Evolutionary conservation across 2,329 filamentous ascomycete species (phyloP), one percentile per base, ranked within the genome.

Genomic region (Curvularia sp.): DNA sequence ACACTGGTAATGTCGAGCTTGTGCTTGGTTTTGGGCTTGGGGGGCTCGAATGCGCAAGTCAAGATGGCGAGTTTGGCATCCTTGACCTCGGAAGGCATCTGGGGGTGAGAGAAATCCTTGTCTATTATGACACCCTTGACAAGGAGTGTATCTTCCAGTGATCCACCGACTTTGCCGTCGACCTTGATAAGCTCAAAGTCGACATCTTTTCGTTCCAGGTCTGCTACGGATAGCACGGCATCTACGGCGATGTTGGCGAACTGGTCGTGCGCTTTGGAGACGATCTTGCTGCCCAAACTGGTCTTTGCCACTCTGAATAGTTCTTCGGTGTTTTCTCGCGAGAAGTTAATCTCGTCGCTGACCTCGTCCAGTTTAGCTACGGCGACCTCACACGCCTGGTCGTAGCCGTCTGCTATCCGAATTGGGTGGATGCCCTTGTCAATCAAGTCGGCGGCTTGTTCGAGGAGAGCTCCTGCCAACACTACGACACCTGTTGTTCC

Each of bases 371-470:
- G 85, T 81, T 97, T 91, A 28, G 89, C 88, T 55, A 98, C 91
- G 42, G 95, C 95, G 70, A 98, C 94, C 78, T 99, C 96, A 77
- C 96, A 99, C 56, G 95, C 95, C 74, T 96, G 89, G 77, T 99
- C 95, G 81, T 97, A 99, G 52, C 95, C 95, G 79, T 99, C 95
- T 66, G 96, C 96, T 80, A 99, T 98, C 70, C 96, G 86, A 78
- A 99, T 99, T 61, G 95, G 95, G 81, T 99, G 95, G 72, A 99
- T 99, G 76, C 95, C 96, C 86, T 99, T 99, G 85, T 99, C 96
- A 78, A 99, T 98, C 70, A 99, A 87, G 77, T 97, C 95, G 63
- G 94, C 92, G 18, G 95, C 95, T 81, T 98, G 94, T 80, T 99
- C 96, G 61, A 99, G 84, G 65, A 99, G 87, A 62, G 95, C 93